Base-by-base conservation (phyloP, 2,329 filamentous ascomycete genomes). In the Lachnellula cervina region DNA sequence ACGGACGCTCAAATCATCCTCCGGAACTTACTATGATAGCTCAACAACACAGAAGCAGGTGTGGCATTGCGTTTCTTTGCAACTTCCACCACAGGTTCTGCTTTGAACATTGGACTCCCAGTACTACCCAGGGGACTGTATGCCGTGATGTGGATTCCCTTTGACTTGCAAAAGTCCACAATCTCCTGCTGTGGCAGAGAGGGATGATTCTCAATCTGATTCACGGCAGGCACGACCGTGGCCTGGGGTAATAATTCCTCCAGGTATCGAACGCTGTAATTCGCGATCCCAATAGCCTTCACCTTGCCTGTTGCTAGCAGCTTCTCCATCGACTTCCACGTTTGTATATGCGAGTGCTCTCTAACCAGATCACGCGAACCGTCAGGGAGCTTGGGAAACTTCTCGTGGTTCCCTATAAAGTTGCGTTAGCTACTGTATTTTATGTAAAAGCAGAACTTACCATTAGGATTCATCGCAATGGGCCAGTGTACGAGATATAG, bases 401-500 rank as follows among this genome's bases (percentile, higher is more conserved):
- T 79, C 64, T 87, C 84, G 69, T 88, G 77, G 74, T 88, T 87
- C 60, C 84, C 83, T 77, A 21, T 23, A 57, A 46, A 48, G 47
- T 62, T 58, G 17, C 19, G 34, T 59, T 38, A 37, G 37, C 11
- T 11, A 2, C 25, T 25, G 23, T 38, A 13, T 11, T 50, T 61
- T 42, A 58, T 43, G 35, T 38, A 51, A 13, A 5, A 16, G 14
- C 5, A 9, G 52, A 17, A 51, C n/a, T 19, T 38, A 80, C 86
- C 87, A 35, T 88, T 80, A 7, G 87, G 87, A 74, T 92, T 93
- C 83, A 92, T 86, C 49, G 87, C 83, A 46, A 90, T 76, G 5
- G 89, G 87, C 89, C 89, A 94, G 75, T 96, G 90, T 76, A 95
- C 81, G 38, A 95, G 78, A 69, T 83, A 90, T 55, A 95, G 76